A percentile compares a stretch with the other conserved stretches of the same genome.
Conservation (phyloP, 2,329 filamentous ascomycete genomes). For the Exophiala lecanii-corni region DNA sequence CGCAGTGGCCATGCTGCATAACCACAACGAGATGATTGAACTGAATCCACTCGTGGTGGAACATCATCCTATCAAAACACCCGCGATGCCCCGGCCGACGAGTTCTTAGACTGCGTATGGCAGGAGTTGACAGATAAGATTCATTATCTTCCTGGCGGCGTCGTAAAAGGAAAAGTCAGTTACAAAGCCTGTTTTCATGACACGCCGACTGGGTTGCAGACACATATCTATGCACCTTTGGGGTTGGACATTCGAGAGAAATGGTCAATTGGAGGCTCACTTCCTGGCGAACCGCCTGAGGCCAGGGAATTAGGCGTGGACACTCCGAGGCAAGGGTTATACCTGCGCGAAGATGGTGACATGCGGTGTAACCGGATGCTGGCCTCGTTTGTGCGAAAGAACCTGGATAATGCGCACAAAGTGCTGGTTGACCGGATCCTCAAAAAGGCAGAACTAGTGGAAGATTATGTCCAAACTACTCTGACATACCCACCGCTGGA, state of each 20-base stretch:
- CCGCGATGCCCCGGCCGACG: constrained; percentile 64
- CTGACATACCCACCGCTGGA: neutral
- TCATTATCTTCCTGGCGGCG: constrained; percentile 64
- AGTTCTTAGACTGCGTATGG: constrained; percentile 65
- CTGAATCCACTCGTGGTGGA: constrained; percentile 78
- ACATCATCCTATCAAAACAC: constrained; percentile 63
- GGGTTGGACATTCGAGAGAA: constrained; percentile 73
- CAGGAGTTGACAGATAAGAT: constrained; percentile 75
- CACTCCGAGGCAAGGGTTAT: constrained; percentile 65
- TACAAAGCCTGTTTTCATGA: constrained; percentile 81
- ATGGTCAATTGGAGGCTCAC: constrained; percentile 69
- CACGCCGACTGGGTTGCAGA: constrained; percentile 67
- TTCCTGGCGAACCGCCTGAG: constrained; percentile 65
- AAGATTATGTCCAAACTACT: constrained; percentile 27
- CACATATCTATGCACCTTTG: constrained; percentile 77
- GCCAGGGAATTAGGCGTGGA: constrained; percentile 62
- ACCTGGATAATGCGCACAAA: constrained; percentile 69
- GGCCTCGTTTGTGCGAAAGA: constrained; percentile 73
- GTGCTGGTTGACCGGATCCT: constrained; percentile 63
- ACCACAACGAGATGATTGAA: constrained; percentile 79
- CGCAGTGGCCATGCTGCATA: constrained; percentile 71
- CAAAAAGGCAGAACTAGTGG: constrained; percentile 45
- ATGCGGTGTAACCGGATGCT: constrained; percentile 76
- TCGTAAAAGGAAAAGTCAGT: constrained; percentile 62
- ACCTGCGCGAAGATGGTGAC: constrained; percentile 79